A percentile compares a stretch with the other conserved stretches of the same genome.
Conservation (phyloP, 768 basidiomycete genomes). For the Rhodotorula graminis region DNA sequence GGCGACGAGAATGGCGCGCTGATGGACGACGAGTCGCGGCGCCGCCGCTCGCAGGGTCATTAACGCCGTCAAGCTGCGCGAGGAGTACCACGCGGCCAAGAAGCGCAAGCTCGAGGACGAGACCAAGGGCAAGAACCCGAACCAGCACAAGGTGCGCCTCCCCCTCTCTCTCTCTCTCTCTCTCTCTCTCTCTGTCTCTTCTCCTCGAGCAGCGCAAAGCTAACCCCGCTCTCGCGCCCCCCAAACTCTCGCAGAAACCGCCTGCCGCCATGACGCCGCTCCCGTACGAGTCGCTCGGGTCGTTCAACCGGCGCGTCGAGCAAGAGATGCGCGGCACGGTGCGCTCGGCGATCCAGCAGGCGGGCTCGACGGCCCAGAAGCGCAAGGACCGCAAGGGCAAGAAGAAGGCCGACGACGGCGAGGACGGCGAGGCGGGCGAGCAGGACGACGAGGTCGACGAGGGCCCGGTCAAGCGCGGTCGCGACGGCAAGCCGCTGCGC, state of each 20-base stretch:
- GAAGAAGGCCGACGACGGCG: slow-evolving; percentile 6
- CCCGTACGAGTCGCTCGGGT: slow-evolving; percentile 36
- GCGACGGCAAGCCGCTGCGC: background rate
- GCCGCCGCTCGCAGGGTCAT: slow-evolving; percentile 21
- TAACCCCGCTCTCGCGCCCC: too few relatives aligned
- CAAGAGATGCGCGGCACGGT: slow-evolving; percentile 30
- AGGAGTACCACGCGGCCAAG: slow-evolving; percentile 31
- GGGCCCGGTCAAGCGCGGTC: background rate
- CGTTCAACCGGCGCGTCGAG: slow-evolving; percentile 39
- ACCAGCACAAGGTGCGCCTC: slow-evolving; percentile 8
- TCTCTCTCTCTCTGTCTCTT: background rate
- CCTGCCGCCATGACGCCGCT: slow-evolving; percentile 4
- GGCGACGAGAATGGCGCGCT: too few relatives aligned
- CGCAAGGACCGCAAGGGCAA: slow-evolving; percentile 22
- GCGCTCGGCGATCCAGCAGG: slow-evolving; percentile 24
- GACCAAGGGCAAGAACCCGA: slow-evolving; percentile 10
- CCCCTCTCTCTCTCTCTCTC: background rate
- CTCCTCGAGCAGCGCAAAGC: background rate
- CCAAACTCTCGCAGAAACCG: slow-evolving; percentile 2
- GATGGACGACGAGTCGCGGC: too few relatives aligned
- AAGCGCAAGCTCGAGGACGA: slow-evolving; percentile 35
- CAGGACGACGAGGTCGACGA: background rate
- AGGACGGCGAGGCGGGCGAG: slow-evolving; percentile 8
- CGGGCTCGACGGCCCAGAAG: slow-evolving; percentile 24
- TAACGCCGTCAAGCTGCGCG: slow-evolving; percentile 29